Evolutionary conservation across 257 asterid species (phyloP).

Genomic region (Echites panduratus): DNA sequence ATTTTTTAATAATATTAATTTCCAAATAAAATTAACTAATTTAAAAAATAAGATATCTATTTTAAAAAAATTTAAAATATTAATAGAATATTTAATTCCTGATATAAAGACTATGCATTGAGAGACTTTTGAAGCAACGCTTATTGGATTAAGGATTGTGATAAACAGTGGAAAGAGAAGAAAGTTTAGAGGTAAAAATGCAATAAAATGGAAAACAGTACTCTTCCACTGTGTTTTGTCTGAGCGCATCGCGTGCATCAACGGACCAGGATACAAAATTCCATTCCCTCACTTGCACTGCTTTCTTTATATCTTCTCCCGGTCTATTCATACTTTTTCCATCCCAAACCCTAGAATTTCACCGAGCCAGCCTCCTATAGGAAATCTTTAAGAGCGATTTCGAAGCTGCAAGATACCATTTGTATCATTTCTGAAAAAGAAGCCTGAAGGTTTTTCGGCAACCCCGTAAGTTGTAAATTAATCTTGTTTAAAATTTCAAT

Average conservation of each 20-base stretch:
- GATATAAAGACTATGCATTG: no score
- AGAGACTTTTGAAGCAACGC: no score
- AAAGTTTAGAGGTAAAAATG: neutral
- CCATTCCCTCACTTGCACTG: neutral
- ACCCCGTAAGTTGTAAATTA: constrained; percentile 3
- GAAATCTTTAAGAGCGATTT: neutral
- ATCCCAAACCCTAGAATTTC: neutral
- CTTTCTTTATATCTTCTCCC: neutral
- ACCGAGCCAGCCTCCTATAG: neutral
- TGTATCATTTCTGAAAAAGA: neutral
- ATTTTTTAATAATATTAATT: no score
- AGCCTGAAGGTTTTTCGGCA: neutral
- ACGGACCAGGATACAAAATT: neutral
- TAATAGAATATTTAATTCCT: no score
- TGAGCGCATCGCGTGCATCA: neutral
- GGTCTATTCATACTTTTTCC: neutral
- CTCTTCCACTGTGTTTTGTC: neutral
- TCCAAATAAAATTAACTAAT: no score
- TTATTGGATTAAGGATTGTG: no score
- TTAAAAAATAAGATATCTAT: no score
- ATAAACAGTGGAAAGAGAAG: neutral
- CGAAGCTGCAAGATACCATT: neutral
- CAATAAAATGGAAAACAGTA: neutral
- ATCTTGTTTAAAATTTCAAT: neutral
- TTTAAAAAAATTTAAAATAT: no score